A percentile compares a stretch with the other conserved stretches of the same genome.
Evolutionary conservation across 768 basidiomycete genomes (phyloP).

Genomic region (Auricularia cornea): DNA sequence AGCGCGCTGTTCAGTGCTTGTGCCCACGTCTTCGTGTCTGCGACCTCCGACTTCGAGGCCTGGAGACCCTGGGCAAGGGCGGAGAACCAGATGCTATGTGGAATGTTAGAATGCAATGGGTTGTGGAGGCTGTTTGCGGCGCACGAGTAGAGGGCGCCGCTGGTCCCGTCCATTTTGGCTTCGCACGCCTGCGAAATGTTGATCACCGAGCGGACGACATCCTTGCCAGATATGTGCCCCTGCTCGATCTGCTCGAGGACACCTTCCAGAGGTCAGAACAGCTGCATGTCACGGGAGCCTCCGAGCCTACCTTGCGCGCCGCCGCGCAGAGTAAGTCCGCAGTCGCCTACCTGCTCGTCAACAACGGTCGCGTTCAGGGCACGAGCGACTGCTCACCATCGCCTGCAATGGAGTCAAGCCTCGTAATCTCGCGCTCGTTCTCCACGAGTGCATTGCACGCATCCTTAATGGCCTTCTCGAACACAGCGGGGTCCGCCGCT

Average conservation of each 20-base stretch:
- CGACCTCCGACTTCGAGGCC: conserved; percentile 13
- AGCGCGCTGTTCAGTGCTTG: conserved; percentile 50
- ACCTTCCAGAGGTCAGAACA: conserved; percentile 32
- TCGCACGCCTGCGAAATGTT: conserved; percentile 68
- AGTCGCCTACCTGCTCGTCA: conserved; percentile 29
- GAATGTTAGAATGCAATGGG: background rate
- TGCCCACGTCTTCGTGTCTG: conserved; percentile 46
- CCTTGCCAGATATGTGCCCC: conserved; percentile 49
- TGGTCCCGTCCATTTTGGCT: conserved; percentile 85
- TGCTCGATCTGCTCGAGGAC: conserved; percentile 50
- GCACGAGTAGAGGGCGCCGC: conserved; percentile 84
- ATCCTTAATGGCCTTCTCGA: conserved; percentile 45
- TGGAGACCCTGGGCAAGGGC: conserved; percentile 70
- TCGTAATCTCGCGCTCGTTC: conserved; percentile 84
- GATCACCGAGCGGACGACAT: conserved; percentile 58
- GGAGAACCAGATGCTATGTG: conserved; percentile 81
- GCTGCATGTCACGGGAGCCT: too few species aligned
- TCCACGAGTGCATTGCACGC: conserved; percentile 60
- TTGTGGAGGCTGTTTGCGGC: conserved; percentile 24
- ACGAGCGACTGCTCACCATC: conserved; percentile 48
- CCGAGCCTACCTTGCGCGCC: conserved; percentile 57
- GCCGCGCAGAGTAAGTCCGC: conserved; percentile 58
- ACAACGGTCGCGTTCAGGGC: background rate
- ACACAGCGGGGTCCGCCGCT: conserved; percentile 40
- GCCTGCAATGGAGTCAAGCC: conserved; percentile 85